A percentile compares a stretch with the other conserved stretches of the same genome.
Conservation (phyloP, 306 rosid species). For the Cucurbita moschata region DNA sequence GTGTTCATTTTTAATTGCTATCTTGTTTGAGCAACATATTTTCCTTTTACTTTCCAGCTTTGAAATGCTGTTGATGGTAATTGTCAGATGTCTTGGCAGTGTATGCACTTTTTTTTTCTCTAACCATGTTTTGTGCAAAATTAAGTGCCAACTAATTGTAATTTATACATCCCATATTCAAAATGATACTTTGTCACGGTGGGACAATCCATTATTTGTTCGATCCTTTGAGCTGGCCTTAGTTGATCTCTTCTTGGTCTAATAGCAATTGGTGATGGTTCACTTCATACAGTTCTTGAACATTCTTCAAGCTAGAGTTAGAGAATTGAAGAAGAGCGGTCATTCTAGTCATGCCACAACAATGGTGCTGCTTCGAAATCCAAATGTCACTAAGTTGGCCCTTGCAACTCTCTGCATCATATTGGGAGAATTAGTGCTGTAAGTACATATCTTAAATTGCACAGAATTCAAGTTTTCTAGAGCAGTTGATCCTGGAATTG, state of each 20-base stretch:
- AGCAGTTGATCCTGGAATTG: not conserved
- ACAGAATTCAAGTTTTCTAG: not conserved
- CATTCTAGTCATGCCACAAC: constrained; percentile 41
- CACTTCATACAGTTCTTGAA: constrained; percentile 42
- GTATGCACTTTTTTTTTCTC: not conserved
- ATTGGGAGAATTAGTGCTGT: constrained; percentile 84
- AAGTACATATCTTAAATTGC: constrained; percentile 25
- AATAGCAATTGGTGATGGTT: not conserved
- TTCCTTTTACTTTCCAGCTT: not conserved
- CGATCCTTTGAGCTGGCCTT: not conserved
- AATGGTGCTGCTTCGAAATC: constrained; percentile 63
- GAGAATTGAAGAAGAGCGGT: constrained; percentile 36
- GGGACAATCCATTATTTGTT: not conserved
- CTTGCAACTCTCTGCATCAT: constrained; percentile 74
- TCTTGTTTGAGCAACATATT: not conserved
- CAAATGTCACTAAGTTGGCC: constrained; percentile 90
- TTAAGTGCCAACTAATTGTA: not conserved
- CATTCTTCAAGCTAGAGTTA: constrained; percentile 52
- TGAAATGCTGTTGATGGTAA: not conserved
- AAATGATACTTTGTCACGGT: not conserved
- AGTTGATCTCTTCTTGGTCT: not conserved
- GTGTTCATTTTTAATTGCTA: not conserved
- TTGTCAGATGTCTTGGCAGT: not conserved
- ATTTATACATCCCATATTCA: not conserved
- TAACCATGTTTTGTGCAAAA: not conserved